Evolutionary conservation across 495 filamentous ascomycete species (phyloP), one percentile per base, ranked within the genome.

Genomic region (Bombardia bombarda): DNA sequence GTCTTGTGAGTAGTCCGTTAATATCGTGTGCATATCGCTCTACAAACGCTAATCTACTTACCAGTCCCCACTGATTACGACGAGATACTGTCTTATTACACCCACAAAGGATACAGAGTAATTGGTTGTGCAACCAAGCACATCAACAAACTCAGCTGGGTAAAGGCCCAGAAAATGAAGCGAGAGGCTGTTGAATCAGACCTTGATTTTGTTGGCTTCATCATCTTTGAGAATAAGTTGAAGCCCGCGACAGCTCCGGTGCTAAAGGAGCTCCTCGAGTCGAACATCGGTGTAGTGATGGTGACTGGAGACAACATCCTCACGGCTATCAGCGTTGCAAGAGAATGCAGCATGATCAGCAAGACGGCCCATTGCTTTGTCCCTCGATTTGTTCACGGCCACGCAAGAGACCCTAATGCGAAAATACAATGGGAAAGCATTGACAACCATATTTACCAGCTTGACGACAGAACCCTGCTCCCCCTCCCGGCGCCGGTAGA

Each of bases 261-360:
- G 22, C 80, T 99, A 33, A 68, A 83, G 28, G 87, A 96, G 60
- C 76, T 99, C n/a, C 77, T 77, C 10, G 66, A 81, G 34, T 90
- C 93, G 9, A 83, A 82, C 20, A 95, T 99, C 49, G 81, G 87
- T 20, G 85, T 83, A 25, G 79, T 95, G 41, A 99, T 99, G 93
- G 94, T 92, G 49, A 99, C 93, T 1, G 93, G 93, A 38, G 93
- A 99, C 67, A 99, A 99, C 46, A 97, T 99, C 44, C 71, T 97
- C 32, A 99, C 93, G 13, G 93, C 93, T 13, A 85, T 99, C 51
- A 95, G 90, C 57, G 93, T 99, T 47, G 92, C 90, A 5, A 79
- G 88, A 52, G 90, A 99, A 58, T 97, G 92, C 62, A 74, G 80
- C 42, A 70, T 99, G 44, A 80, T 99, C 41, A 79, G 86, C 46